A percentile compares a stretch with the other conserved stretches of the same genome.
These are phyloP conservation scores for Leccinum fibrillosum DNA, from an alignment of 768 basidiomycete species.

Conservation along the genomic window DNA sequence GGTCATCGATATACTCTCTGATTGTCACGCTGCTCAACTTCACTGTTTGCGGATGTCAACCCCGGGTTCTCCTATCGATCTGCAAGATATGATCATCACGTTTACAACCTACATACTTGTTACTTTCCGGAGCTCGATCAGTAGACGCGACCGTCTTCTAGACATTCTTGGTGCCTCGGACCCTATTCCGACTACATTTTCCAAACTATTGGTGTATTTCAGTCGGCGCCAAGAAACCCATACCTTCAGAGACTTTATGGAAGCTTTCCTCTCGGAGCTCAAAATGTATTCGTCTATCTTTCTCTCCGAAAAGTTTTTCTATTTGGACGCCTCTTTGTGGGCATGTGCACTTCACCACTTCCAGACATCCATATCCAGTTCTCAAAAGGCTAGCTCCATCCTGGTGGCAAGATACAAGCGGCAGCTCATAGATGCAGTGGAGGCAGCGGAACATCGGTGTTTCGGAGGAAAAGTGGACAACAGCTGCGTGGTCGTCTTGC, in stretches of 20 bases:
- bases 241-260: conserved; percentile 11
- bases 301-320: conserved; percentile 33
- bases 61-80: conserved; percentile 9
- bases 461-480: conserved; percentile 30
- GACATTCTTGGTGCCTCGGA: conserved; percentile 24
- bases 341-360: conserved; percentile 46
- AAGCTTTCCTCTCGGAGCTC: conserved; percentile 25
- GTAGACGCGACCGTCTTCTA: conserved; percentile 14
- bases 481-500: conserved; percentile 16
- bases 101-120: conserved; percentile 22
- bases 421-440: conserved; percentile 43
- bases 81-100: conserved; percentile 24
- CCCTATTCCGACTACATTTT: conserved; percentile 32
- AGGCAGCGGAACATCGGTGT: conserved; percentile 50
- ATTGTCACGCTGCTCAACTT: conserved; percentile 19
- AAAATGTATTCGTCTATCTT: conserved; percentile 30
- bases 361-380: conserved; percentile 32
- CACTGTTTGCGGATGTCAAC: conserved; percentile 14
- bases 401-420: conserved; percentile 35
- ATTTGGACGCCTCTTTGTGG: conserved; percentile 51
- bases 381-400: conserved; percentile 19
- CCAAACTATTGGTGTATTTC: conserved; percentile 24
- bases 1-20: conserved; percentile 25
- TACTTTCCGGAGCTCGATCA: conserved; percentile 7
- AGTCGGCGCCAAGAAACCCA: conserved; percentile 11